Evolutionary conservation across 2,329 filamentous ascomycete genomes (phyloP).

Genomic region (Seiridium cupressi): DNA sequence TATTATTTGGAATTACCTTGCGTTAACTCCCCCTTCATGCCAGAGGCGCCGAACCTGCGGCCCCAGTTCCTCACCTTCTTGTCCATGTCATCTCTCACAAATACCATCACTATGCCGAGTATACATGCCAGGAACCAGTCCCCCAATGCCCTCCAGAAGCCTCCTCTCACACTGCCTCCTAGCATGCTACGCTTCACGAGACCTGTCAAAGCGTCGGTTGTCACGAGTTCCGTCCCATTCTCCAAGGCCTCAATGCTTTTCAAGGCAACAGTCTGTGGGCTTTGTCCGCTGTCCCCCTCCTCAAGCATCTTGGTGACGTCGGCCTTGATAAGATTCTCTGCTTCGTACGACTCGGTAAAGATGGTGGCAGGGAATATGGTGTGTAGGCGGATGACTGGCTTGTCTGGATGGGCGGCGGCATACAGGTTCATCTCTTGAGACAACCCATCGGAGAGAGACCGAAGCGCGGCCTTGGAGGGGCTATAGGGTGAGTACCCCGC

Average conservation of each 20-base stretch:
- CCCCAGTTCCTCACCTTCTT: conserved; percentile 9
- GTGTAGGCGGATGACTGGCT: conserved; percentile 53
- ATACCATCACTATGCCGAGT: conserved; percentile 15
- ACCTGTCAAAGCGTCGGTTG: conserved; percentile 16
- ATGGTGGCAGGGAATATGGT: conserved; percentile 67
- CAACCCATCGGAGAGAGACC: conserved; percentile 62
- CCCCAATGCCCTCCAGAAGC: conserved; percentile 9
- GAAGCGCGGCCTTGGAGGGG: conserved; percentile 66
- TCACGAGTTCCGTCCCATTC: conserved; percentile 23
- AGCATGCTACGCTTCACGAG: conserved; percentile 17
- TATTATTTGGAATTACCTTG: no score
- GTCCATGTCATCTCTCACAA: conserved; percentile 19
- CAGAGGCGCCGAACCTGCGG: not conserved
- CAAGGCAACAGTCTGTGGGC: conserved; percentile 16
- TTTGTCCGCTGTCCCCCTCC: conserved; percentile 11
- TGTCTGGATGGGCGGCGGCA: conserved; percentile 22
- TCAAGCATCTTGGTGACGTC: conserved; percentile 11
- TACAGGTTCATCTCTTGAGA: conserved; percentile 54
- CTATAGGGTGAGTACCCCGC: conserved; percentile 66
- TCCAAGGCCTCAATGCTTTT: conserved; percentile 23
- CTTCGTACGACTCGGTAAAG: conserved; percentile 48
- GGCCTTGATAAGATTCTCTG: conserved; percentile 18
- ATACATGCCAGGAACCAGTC: conserved; percentile 17
- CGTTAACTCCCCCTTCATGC: no score
- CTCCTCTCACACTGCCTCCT: conserved; percentile 17